phyloP scores from a whole-genome alignment of 371 early-diverging fungal species.

The Mucor piriformis region DNA sequence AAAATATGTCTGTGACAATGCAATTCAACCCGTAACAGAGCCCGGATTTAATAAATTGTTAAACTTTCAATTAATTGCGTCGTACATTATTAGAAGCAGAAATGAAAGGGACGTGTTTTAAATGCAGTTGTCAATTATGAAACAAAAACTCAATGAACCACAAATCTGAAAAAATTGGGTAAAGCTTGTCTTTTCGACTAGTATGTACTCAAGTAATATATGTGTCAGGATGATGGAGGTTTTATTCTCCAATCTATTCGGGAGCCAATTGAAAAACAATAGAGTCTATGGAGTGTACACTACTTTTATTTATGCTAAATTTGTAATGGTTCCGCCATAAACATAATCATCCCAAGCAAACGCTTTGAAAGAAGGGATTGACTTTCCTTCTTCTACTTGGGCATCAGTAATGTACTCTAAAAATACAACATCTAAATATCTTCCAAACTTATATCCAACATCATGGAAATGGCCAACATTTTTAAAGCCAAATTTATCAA shows the following conservation, averaged over 20 bases:
- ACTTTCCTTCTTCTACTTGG: conserved; percentile 8
- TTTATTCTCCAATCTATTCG: conserved; percentile 34
- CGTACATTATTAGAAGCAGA: background rate
- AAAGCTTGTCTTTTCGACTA: too few relatives aligned
- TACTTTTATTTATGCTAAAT: background rate
- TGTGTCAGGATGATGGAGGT: background rate
- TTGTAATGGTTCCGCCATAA: conserved; percentile 10
- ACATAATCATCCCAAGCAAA: conserved; percentile 41
- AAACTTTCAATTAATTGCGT: too few relatives aligned
- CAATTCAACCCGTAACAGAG: too few relatives aligned
- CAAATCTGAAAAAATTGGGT: conserved; percentile 28
- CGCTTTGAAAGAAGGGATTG: conserved; percentile 26
- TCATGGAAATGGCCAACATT: conserved; percentile 39
- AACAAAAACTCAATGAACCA: conserved; percentile 45
- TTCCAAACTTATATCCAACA: conserved; percentile 50
- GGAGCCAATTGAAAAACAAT: background rate
- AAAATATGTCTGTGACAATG: too few relatives aligned
- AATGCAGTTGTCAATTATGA: background rate
- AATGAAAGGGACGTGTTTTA: background rate
- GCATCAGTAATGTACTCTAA: conserved; percentile 38
- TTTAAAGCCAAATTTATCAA: conserved; percentile 37
- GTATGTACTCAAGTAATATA: too few relatives aligned
- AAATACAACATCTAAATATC: conserved; percentile 44
- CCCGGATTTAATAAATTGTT: too few relatives aligned
- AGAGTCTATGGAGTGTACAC: background rate